Evolutionary conservation across 148 eudicot genomes (phyloP).

Genomic region (Rhododendron ovatum): DNA sequence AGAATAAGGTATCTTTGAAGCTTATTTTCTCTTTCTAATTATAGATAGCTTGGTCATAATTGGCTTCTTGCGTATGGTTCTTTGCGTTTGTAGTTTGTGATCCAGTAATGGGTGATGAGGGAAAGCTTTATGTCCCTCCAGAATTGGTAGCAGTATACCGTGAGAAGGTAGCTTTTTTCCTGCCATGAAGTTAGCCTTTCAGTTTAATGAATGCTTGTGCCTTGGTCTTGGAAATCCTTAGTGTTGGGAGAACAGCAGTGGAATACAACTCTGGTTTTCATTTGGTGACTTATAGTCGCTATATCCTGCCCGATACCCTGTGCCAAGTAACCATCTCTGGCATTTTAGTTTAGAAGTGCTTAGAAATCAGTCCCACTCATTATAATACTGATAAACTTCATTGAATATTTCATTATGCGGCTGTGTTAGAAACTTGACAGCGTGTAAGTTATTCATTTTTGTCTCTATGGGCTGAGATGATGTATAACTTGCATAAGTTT

Average conservation of each 20-base stretch:
- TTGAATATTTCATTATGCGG: not conserved
- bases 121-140: conserved; percentile 93
- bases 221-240: not conserved
- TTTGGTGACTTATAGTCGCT: not conserved
- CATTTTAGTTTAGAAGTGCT: not conserved
- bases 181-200: not conserved
- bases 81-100: conserved; percentile 65
- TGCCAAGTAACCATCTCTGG: not conserved
- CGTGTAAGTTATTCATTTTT: not conserved
- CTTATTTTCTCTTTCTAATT: not conserved
- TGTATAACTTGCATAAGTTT: not conserved
- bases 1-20: not conserved
- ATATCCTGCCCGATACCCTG: not conserved
- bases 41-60: conserved; percentile 6
- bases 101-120: conserved; percentile 99
- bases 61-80: conserved; percentile 5
- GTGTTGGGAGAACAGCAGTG: not conserved
- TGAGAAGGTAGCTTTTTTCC: conserved; percentile 57
- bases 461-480: not conserved
- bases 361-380: not conserved
- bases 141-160: conserved; percentile 83
- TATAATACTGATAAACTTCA: not conserved
- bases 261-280: not conserved
- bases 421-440: not conserved
- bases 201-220: not conserved